Evolutionary conservation across 2,329 filamentous ascomycete species (phyloP).

Genomic region (Bisporella sp.): DNA sequence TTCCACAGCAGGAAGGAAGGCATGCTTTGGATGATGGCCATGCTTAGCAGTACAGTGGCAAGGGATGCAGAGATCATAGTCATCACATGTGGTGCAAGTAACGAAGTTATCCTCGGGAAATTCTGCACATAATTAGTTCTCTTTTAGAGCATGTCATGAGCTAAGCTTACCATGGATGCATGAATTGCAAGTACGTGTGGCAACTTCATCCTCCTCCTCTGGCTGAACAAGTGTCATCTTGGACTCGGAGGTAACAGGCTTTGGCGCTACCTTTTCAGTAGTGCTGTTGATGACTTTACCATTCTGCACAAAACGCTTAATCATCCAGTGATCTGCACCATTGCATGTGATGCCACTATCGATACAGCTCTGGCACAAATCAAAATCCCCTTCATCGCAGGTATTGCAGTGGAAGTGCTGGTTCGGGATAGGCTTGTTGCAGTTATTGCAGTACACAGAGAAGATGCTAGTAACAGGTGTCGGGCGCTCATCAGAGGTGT

Average conservation of each 20-base stretch:
- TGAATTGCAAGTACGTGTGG: conserved; percentile 50
- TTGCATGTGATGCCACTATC: conserved; percentile 70
- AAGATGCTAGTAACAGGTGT: conserved; percentile 40
- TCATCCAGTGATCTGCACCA: conserved; percentile 80
- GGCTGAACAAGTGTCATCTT: conserved; percentile 20
- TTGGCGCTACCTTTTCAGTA: conserved; percentile 72
- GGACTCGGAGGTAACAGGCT: conserved; percentile 14
- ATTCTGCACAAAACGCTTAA: conserved; percentile 77
- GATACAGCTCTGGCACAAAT: conserved; percentile 79
- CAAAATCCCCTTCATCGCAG: conserved; percentile 90
- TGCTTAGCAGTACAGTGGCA: conserved; percentile 75
- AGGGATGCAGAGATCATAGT: conserved; percentile 83
- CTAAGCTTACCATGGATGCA: conserved; percentile 50
- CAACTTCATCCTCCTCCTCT: conserved; percentile 14
- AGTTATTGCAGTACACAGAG: conserved; percentile 91
- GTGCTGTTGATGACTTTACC: conserved; percentile 78
- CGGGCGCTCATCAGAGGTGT: conserved; percentile 21
- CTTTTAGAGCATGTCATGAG: conserved; percentile 8
- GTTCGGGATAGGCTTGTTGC: conserved; percentile 69
- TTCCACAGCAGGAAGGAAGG: conserved; percentile 62
- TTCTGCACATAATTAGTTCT: conserved; percentile 24
- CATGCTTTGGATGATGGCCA: conserved; percentile 85
- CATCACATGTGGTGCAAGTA: conserved; percentile 76
- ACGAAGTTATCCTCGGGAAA: conserved; percentile 74
- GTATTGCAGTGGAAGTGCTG: conserved; percentile 91